Evolutionary conservation across 106 monocot species (phyloP).

Genomic region (Platanthera zijinensis): DNA sequence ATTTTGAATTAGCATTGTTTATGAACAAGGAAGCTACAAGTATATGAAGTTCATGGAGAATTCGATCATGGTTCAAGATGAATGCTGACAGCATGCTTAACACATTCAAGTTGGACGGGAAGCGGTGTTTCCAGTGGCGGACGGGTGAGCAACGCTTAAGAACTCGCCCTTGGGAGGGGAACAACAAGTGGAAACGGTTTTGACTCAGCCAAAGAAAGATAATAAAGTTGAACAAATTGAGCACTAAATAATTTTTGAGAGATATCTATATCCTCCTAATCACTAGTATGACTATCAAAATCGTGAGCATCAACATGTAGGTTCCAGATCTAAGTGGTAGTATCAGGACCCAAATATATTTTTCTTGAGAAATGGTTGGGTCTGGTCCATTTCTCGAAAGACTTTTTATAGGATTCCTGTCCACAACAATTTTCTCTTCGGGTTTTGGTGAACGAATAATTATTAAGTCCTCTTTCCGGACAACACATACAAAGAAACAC

Average conservation of each 20-base stretch:
- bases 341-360: constrained; percentile 19
- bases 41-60: no score
- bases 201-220: neutral
- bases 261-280: constrained; percentile 14
- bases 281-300: constrained; percentile 32
- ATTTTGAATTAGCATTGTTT: no score
- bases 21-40: no score
- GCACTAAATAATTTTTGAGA: constrained; percentile 4
- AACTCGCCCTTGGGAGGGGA: constrained; percentile 4
- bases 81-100: no score
- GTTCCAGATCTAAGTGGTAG: constrained; percentile 25
- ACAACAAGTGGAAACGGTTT: neutral
- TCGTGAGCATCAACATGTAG: constrained; percentile 25
- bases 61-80: no score
- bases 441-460: constrained; percentile 7
- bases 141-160: constrained; percentile 11
- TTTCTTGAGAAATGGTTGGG: constrained; percentile 20
- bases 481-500: neutral
- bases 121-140: constrained; percentile 5
- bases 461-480: neutral
- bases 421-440: constrained; percentile 8
- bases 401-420: constrained; percentile 9
- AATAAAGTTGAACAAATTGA: neutral
- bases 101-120: neutral
- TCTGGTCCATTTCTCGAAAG: constrained; percentile 9